Evolutionary conservation across 495 filamentous ascomycete genomes (phyloP), one percentile per base, ranked within the genome.

Genomic region (Sabuloglossum arenarium): DNA sequence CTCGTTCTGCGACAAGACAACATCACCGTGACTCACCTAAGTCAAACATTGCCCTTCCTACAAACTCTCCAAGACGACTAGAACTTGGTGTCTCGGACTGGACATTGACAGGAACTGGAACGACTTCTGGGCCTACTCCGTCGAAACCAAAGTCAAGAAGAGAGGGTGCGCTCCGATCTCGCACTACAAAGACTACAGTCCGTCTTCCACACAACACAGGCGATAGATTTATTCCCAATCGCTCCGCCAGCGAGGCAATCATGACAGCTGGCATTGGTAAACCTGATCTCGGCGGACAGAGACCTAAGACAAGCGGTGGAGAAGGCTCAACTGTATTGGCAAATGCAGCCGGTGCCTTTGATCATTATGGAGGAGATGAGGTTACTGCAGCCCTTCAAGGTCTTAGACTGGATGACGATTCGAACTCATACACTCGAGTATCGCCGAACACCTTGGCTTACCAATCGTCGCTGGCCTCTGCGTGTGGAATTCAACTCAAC

Each of bases 221-320:
- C n/a, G 91, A 98, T 64, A 83, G 91, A 45, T 98, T 96, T 74
- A 97, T 98, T 61, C 91, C 91, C 50, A 96, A 93, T 68, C 80
- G 91, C 6, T 73, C 74, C 19, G 86, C 88, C 50, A 90, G 88
- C 71, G 91, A 94, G 45, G 91, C 85, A 46, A 82, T 95, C 60
- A 76, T 81, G 58, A 86, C 84, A 42, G 79, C 76, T 53, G 87
- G 88, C 49, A 81, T 85, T 23, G 83, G 78, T 1, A 96, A 96
- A 77, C 79, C 86, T 43, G 71, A 79, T 60, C 54, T 68, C 30
- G 82, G 86, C 31, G 78, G 72, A 64, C 74, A 79, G 54, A 75
- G 82, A 50, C 79, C 86, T 19, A 85, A 82, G 68, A 80, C 78
- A 28, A 82, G 77, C 62, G 73, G 69, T 59, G 72, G 69, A 59